phyloP scores from a whole-genome alignment of 169 alveolate genomes.

The Plasmodium gaboni region DNA sequence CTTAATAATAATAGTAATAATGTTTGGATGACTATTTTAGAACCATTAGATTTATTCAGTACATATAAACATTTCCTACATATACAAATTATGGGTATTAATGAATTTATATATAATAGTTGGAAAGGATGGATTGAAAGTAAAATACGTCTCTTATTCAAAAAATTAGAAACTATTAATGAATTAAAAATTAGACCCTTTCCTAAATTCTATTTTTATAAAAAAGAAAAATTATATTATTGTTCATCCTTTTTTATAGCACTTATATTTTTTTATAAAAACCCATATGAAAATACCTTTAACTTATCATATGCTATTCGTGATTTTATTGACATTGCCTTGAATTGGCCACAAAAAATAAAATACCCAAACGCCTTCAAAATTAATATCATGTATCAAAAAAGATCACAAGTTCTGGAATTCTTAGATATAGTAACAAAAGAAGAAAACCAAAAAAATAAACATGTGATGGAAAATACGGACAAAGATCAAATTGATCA shows the following conservation, averaged over 20 bases:
- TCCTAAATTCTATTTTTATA: slow-evolving; percentile 78
- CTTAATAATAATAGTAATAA: neutral
- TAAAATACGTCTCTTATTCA: slow-evolving; percentile 85
- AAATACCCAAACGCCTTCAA: slow-evolving; percentile 44
- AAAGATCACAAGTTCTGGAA: slow-evolving; percentile 50
- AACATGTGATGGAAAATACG: neutral
- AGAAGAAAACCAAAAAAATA: slow-evolving; percentile 2
- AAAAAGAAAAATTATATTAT: slow-evolving; percentile 37
- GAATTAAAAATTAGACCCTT: slow-evolving; percentile 87
- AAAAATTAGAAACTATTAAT: slow-evolving; percentile 85
- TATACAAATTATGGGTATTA: slow-evolving; percentile 85
- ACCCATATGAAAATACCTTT: slow-evolving; percentile 57
- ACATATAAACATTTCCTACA: slow-evolving; percentile 87
- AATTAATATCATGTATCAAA: slow-evolving; percentile 67
- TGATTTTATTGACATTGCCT: slow-evolving; percentile 59
- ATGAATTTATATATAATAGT: slow-evolving; percentile 85
- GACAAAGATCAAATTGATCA: neutral
- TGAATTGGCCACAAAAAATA: slow-evolving; percentile 64
- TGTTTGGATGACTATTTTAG: slow-evolving; percentile 85
- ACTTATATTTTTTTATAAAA: slow-evolving; percentile 50
- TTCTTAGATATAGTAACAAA: slow-evolving; percentile 14
- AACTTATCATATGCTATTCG: slow-evolving; percentile 61
- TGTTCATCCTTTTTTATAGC: slow-evolving; percentile 69
- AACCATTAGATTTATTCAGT: slow-evolving; percentile 84
- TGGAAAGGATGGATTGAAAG: slow-evolving; percentile 92